Conservation (phyloP, 2,329 filamentous ascomycete genomes). For the Colletotrichum salicis region DNA sequence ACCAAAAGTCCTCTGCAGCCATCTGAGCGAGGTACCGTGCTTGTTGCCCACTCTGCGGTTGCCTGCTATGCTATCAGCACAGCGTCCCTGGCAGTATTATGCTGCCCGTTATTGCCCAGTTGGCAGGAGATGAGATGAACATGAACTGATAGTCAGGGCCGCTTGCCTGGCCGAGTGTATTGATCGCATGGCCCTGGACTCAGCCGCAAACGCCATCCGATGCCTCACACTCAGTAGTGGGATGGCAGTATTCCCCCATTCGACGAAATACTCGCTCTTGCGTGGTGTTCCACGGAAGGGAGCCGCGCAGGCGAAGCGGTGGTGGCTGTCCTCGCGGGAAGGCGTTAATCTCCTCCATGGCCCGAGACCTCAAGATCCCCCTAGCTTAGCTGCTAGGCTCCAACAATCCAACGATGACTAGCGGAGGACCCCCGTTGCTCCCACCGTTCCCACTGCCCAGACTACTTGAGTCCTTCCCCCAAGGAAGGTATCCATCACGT, state of each 20-base stretch:
- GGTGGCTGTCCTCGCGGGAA: slow-evolving; percentile 7
- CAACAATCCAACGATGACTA: slow-evolving; percentile 4
- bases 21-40: background rate
- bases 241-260: slow-evolving; percentile 12
- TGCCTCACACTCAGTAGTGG: slow-evolving; percentile 1
- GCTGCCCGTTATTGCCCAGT: background rate
- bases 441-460: background rate
- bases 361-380: slow-evolving; percentile 11
- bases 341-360: slow-evolving; percentile 23
- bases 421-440: background rate
- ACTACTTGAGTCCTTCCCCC: background rate
- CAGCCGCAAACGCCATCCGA: slow-evolving; percentile 35
- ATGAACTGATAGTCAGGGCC: slow-evolving; percentile 3
- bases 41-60: slow-evolving; percentile 1
- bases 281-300: slow-evolving; percentile 21
- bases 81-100: background rate
- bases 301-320: slow-evolving; percentile 13
- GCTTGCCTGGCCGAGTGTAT: slow-evolving; percentile 9
- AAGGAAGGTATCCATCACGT: background rate
- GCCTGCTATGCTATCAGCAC: slow-evolving; percentile 4
- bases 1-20: slow-evolving; percentile 9
- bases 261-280: slow-evolving; percentile 3
- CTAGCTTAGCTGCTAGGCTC: slow-evolving; percentile 18
- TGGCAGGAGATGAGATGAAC: background rate
- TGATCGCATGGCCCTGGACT: slow-evolving; percentile 9